Base-by-base conservation (phyloP, 768 basidiomycete species). In the Infundibulicybe gibba region DNA sequence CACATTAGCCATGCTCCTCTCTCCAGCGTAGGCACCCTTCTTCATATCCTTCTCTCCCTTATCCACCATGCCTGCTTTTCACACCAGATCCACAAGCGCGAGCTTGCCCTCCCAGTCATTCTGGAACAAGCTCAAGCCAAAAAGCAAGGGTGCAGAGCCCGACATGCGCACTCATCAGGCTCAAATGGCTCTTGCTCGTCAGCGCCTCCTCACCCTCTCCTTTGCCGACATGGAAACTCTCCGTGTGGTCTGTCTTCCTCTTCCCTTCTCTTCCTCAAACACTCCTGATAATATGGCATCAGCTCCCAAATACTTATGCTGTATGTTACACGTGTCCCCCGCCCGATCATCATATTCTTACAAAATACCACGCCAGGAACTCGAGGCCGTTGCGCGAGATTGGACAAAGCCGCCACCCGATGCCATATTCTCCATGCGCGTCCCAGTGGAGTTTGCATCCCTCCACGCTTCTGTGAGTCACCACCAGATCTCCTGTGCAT, bases 391-490 rank as follows among this genome's bases (percentile, higher is more conserved):
- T 40, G 90, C 89, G 10, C 75, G 86, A 59, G 87, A 90, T 48
- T 93, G 90, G 90, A 80, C 84, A 19, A 90, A 89, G 57, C 89
- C 90, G 11, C 88, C 90, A 13, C 87, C 89, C 44, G 87, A 86
- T 61, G 85, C 80, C 34, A 65, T 75, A 39, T 88, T 92, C 70
- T 74, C 76, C 51, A 68, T 93, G 47, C 86, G 90, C 19, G 80
- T 92, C 0, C 90, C 90, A 2, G 84, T 89, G n/a, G 90, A 93
- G 64, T 91, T 78, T 65, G 90, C 87, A 2, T 90, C 90, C 20
- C 74, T 90, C 30, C 85, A 88, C 56, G 90, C 90, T 44, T 83
- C 89, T 40, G 89, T 92, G 60, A 60, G 87, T 25, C 25, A 8
- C 25, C 25, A 25, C 25, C 25, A 8, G 25, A 25, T 25, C 8